Percentiles rank a stretch among this genome's conserved stretches.
Conservation (phyloP, 345 rosid species). For the Garcia nutans region DNA sequence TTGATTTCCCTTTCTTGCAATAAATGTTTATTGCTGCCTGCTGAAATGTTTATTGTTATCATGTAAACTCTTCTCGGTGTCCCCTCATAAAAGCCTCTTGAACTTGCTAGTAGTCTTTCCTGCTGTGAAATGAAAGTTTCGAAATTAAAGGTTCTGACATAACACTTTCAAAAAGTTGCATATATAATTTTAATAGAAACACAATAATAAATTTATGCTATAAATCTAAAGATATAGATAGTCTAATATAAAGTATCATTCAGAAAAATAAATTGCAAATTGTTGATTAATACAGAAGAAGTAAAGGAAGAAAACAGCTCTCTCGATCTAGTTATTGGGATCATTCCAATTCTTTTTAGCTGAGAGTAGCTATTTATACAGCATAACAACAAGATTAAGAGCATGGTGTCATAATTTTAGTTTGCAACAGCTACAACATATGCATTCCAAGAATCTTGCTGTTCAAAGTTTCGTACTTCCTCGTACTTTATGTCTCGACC, state of each 20-base stretch:
- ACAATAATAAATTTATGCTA: not conserved
- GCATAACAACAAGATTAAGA: not conserved
- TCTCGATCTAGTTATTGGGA: not conserved
- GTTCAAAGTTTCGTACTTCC: slow-evolving; percentile 63
- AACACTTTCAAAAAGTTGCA: not conserved
- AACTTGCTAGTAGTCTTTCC: too few species aligned
- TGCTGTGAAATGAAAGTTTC: too few species aligned
- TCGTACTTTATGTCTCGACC: slow-evolving; percentile 68
- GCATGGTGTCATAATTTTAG: slow-evolving; percentile 6
- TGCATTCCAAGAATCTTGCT: slow-evolving; percentile 91
- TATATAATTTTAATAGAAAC: too few species aligned
- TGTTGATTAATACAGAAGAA: not conserved
- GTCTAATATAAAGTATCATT: not conserved
- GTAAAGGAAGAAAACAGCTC: not conserved
- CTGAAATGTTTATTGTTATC: too few species aligned
- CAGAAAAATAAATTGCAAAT: not conserved
- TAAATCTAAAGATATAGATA: too few species aligned
- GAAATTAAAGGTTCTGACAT: too few species aligned
- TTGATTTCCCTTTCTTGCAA: too few species aligned
- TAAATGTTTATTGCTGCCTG: too few species aligned
- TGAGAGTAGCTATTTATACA: not conserved
- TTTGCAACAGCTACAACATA: slow-evolving; percentile 63
- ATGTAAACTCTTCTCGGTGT: too few species aligned
- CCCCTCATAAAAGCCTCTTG: too few species aligned
- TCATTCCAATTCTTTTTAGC: not conserved